These are phyloP conservation scores for Rhizomucor pusillus DNA, from an alignment of 371 early-diverging fungal species.

Conservation along the genomic window DNA sequence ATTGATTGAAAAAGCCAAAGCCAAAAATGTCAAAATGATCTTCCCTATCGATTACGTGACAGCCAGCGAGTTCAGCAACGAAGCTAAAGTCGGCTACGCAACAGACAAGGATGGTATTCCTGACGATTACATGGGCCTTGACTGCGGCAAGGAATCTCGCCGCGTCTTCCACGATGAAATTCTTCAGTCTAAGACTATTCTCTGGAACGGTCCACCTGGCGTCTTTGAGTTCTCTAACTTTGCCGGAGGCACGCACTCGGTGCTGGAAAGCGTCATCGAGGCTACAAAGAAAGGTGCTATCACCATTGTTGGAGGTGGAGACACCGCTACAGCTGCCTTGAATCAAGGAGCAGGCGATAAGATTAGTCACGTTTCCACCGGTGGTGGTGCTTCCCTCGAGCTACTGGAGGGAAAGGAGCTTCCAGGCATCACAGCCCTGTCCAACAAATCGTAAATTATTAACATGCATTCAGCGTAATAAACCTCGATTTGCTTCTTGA, in stretches of 20 bases:
- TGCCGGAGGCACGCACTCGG: conserved; percentile 84
- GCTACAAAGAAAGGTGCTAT: conserved; percentile 77
- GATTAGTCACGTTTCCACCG: conserved; percentile 96
- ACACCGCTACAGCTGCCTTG: conserved; percentile 96
- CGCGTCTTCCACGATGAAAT: conserved; percentile 72
- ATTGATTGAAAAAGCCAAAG: conserved; percentile 84
- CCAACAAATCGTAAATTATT: conserved; percentile 37
- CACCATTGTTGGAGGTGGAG: conserved; percentile 87
- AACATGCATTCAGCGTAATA: too few relatives aligned
- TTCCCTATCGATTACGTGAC: conserved; percentile 91
- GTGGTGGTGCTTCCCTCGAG: conserved; percentile 97
- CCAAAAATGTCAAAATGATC: conserved; percentile 81
- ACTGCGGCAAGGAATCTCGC: conserved; percentile 88
- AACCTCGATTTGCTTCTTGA: too few relatives aligned
- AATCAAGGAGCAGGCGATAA: conserved; percentile 81
- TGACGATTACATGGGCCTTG: conserved; percentile 89
- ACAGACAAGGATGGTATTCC: conserved; percentile 89
- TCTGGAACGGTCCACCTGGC: conserved; percentile 99
- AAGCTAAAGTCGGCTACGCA: conserved; percentile 80
- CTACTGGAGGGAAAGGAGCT: conserved; percentile 88
- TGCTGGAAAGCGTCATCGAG: conserved; percentile 81
- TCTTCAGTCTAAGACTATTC: conserved; percentile 81
- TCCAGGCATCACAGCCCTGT: conserved; percentile 90
- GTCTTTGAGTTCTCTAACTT: conserved; percentile 97
- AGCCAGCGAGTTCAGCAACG: conserved; percentile 79